These are phyloP conservation scores for Pestalotiopsis fici DNA, from an alignment of 2,329 filamentous ascomycete genomes.

Conservation along the genomic window DNA sequence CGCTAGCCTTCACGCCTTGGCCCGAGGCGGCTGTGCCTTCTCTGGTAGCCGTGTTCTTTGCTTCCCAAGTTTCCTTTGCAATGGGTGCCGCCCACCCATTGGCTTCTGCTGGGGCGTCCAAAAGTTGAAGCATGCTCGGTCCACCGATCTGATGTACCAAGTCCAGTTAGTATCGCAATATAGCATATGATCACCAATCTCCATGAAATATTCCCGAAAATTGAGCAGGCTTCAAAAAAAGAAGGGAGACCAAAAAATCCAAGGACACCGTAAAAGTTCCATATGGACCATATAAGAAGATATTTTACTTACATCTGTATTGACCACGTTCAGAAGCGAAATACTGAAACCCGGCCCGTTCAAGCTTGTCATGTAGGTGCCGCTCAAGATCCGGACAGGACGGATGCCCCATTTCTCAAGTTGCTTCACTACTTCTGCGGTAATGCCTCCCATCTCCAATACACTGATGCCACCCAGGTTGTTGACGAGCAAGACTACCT, in stretches of 20 bases:
- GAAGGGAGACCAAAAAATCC: too few relatives aligned
- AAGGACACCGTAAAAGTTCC: too few relatives aligned
- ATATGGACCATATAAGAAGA: background rate
- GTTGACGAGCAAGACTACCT: slow-evolving; percentile 72
- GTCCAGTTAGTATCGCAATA: background rate
- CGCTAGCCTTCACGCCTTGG: slow-evolving; percentile 41
- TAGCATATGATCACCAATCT: background rate
- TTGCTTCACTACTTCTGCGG: slow-evolving; percentile 67
- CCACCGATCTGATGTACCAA: slow-evolving; percentile 43
- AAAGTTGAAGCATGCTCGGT: slow-evolving; percentile 65
- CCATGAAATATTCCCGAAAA: too few relatives aligned
- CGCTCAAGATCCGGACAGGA: slow-evolving; percentile 65
- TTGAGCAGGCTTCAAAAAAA: too few relatives aligned
- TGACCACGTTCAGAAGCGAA: slow-evolving; percentile 65
- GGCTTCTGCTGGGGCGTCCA: slow-evolving; percentile 70
- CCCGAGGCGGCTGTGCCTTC: slow-evolving; percentile 35
- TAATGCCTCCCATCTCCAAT: slow-evolving; percentile 72
- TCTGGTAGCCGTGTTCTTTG: slow-evolving; percentile 48
- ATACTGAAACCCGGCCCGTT: slow-evolving; percentile 78
- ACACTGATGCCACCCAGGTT: slow-evolving; percentile 75
- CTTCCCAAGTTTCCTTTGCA: slow-evolving; percentile 63
- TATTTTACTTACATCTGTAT: slow-evolving; percentile 39
- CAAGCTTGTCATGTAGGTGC: slow-evolving; percentile 78
- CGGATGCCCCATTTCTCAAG: slow-evolving; percentile 60
- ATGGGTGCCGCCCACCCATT: slow-evolving; percentile 71